Conservation (phyloP, 2,329 filamentous ascomycete species). For the Graphiopsis chlorocephala region DNA sequence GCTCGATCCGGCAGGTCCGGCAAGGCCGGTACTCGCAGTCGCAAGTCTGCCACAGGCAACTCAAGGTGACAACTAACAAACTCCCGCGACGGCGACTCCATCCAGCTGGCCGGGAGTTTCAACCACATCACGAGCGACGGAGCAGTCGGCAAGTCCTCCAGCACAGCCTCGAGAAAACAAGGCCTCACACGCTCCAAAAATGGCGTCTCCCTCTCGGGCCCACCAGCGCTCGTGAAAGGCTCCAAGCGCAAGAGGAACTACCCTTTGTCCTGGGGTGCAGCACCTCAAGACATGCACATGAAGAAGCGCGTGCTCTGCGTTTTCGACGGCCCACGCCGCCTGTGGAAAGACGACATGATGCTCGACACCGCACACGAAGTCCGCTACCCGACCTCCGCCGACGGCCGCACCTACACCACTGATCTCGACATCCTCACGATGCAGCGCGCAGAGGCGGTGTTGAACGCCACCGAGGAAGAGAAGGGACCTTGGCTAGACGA, state of each 20-base stretch:
- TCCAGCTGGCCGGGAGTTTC: slow-evolving; percentile 16
- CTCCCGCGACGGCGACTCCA: slow-evolving; percentile 45
- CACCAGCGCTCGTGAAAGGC: slow-evolving; percentile 43
- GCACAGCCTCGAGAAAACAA: not conserved
- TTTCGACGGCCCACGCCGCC: slow-evolving; percentile 80
- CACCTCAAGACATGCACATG: slow-evolving; percentile 92
- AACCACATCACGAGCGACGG: slow-evolving; percentile 41
- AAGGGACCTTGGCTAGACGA: slow-evolving; percentile 80
- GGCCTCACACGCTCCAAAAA: slow-evolving; percentile 77
- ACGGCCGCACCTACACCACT: slow-evolving; percentile 75
- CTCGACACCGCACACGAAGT: slow-evolving; percentile 93
- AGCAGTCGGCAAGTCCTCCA: slow-evolving; percentile 44
- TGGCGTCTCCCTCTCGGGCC: slow-evolving; percentile 58
- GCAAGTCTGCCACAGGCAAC: slow-evolving; percentile 49
- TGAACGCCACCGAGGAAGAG: slow-evolving; percentile 76
- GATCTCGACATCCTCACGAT: slow-evolving; percentile 90
- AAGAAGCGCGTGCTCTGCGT: slow-evolving; percentile 95
- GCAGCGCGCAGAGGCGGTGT: slow-evolving; percentile 81
- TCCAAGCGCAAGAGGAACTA: slow-evolving; percentile 93
- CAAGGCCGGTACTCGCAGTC: slow-evolving; percentile 46
- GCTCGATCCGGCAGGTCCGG: slow-evolving; percentile 44
- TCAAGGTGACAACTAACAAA: slow-evolving; percentile 49
- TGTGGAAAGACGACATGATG: slow-evolving; percentile 99
- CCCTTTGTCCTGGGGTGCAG: slow-evolving; percentile 88
- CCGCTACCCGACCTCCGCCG: slow-evolving; percentile 67